Evolutionary conservation across 169 alveolate genomes (phyloP), one percentile per base, ranked within the genome.

Genomic region (Perkinsus olseni): DNA sequence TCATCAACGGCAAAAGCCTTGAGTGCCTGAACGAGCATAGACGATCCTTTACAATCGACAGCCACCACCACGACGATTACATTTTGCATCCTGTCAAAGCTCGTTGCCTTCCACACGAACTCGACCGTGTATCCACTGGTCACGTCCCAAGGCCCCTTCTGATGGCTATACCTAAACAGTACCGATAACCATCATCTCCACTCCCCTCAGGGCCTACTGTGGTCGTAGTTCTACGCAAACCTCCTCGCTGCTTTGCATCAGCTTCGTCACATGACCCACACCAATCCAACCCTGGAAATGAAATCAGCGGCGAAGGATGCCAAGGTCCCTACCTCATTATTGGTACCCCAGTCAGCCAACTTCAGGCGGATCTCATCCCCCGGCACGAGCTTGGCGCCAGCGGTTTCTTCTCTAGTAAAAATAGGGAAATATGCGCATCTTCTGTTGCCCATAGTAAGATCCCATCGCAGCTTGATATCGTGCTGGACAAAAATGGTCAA

Each of bases 21-120:
- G 93, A 96, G 38, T 95, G 93, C 50, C 74, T 91, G 95, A 95
- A 93, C 96, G n/a, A n/a, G n/a, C n/a, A n/a, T n/a, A n/a, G n/a
- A n/a, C n/a, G n/a, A n/a, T n/a, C n/a, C n/a, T n/a, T n/a, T n/a
- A n/a, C n/a, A n/a, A n/a, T n/a, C n/a, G n/a, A n/a, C n/a, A n/a
- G n/a, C n/a, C n/a, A n/a, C n/a, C n/a, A n/a, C n/a, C n/a, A n/a
- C n/a, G n/a, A n/a, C n/a, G n/a, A 98, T 94, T 3, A 99, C 99
- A 74, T 95, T 96, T 93, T 95, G 96, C 99, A 98, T 98, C 92
- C 99, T 97, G 95, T 97, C 98, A 93, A 97, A 98, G 34, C 99
- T 96, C 17, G 99, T 98, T 38, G 99, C 96, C 93, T 98, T 98
- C 99, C 99, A 98, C 0, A 98, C 97, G 93, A 97, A 97, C 94